Evolutionary conservation across 169 alveolate genomes (phyloP), one percentile per base, ranked within the genome.

Genomic region (Ichthyophthirius multifiliis): DNA sequence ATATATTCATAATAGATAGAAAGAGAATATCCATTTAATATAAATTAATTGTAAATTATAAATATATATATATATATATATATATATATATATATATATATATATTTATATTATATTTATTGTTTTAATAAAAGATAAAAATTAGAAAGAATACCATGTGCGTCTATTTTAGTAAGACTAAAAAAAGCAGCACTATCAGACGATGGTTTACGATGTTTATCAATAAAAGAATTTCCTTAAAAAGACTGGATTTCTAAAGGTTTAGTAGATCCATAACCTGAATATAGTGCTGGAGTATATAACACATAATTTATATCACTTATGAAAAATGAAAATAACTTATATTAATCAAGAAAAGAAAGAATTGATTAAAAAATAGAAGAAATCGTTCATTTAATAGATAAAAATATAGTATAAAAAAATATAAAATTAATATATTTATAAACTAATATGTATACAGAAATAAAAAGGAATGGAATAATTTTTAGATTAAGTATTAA

Each of bases 121-220:
- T n/a, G n/a, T n/a, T n/a, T n/a, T n/a, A n/a, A n/a, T 31, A 55
- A 43, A 27, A 65, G 67, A 31, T 78, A 65, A 20, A 43, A 71
- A 5, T 76, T 89, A n/a, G 96, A 91, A 65, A 65, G 86, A 77
- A 80, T 90, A 6, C 96, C 96, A 12, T 83, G 92, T 43, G 90
- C 93, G 1, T 73, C 96, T n/a, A 18, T 91, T 15, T 44, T 85
- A 13, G 92, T 91, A 7, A 71, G 96, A 71, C 74, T 89, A 5
- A 65, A 55, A 39, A 82, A 86, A 48, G 93, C 94, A 6, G 87
- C 93, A 6, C 64, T 65, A 16, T 35, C 74, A 20, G 89, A 83
- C 15, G 89, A 82, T 75, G 95, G 95, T 16, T 43, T 35, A 23
- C 67, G 83, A 64, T 80, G 81, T 5, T 41, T 90, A 7, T 67